phyloP scores from a whole-genome alignment of 1,284 basidiomycete species.

The Leucoagaricus sp. region DNA sequence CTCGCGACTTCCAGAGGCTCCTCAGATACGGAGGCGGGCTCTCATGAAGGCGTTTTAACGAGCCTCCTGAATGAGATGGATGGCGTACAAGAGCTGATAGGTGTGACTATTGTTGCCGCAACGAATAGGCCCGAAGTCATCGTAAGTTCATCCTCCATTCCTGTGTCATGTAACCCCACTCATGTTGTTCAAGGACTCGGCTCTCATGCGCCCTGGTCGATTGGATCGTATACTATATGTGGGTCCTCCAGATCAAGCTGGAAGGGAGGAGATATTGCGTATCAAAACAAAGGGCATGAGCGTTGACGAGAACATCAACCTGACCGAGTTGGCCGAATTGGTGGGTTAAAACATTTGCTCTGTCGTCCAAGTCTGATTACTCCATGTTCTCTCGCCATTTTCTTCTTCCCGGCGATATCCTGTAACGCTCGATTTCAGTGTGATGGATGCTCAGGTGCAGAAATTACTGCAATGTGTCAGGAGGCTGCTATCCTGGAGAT shows the following conservation, averaged over 20 bases:
- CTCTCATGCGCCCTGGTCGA: conserved; percentile 92
- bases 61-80: conserved; percentile 98
- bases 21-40: conserved; percentile 53
- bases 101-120: conserved; percentile 94
- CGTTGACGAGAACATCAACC: conserved; percentile 68
- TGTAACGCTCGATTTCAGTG: conserved; percentile 53
- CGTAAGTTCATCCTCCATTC: conserved; percentile 49
- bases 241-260: conserved; percentile 82
- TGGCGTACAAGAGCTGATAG: conserved; percentile 90
- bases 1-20: conserved; percentile 79
- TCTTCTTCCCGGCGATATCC: no score
- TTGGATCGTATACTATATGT: conserved; percentile 96
- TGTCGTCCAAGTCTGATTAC: neutral
- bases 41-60: conserved; percentile 88
- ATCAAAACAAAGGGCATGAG: conserved; percentile 84
- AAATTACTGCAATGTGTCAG: conserved; percentile 91
- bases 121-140: conserved; percentile 95
- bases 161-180: neutral
- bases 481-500: conserved; percentile 94
- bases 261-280: conserved; percentile 82
- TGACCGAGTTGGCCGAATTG: conserved; percentile 71
- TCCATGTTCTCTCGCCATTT: neutral
- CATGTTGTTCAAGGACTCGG: conserved; percentile 71
- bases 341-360: conserved; percentile 44
- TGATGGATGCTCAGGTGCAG: conserved; percentile 95